Percentiles rank a stretch among this genome's conserved stretches.
These are phyloP conservation scores for Akanthomyces muscarius DNA, from an alignment of 2,329 filamentous ascomycete genomes.

Conservation along the genomic window DNA sequence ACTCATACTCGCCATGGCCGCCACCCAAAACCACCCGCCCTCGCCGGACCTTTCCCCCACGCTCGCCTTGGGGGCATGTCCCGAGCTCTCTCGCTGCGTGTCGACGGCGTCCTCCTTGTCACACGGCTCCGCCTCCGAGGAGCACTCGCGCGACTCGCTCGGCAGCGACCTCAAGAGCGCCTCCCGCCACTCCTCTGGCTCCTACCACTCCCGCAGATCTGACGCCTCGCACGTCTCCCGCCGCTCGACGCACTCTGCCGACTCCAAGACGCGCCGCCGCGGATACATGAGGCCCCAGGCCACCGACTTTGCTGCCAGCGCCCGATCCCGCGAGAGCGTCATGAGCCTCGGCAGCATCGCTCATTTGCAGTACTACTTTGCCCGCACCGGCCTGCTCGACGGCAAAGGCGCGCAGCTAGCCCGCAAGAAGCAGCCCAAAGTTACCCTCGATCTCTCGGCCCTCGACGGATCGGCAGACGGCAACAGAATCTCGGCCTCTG, in stretches of 20 bases:
- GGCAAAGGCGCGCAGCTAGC: constrained; percentile 86
- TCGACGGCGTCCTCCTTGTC: constrained; percentile 61
- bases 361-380: constrained; percentile 98
- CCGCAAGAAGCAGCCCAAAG: constrained; percentile 62
- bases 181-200: constrained; percentile 62
- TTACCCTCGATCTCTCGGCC: constrained; percentile 54
- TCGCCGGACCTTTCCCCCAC: constrained; percentile 60
- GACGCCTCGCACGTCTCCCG: constrained; percentile 39
- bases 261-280: constrained; percentile 52
- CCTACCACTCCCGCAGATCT: constrained; percentile 45
- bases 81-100: constrained; percentile 58
- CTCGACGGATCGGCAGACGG: constrained; percentile 36
- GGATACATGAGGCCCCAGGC: constrained; percentile 86
- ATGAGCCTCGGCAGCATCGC: constrained; percentile 95
- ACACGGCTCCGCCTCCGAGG: constrained; percentile 49
- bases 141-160: constrained; percentile 49
- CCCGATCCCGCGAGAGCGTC: constrained; percentile 86
- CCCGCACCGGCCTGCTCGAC: constrained; percentile 85
- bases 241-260: constrained; percentile 44
- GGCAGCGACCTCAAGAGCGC: constrained; percentile 48
- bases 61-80: constrained; percentile 56
- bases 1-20: constrained; percentile 30
- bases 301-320: constrained; percentile 86
- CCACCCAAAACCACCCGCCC: constrained; percentile 46
- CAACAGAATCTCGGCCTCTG: constrained; percentile 41